These are phyloP conservation scores for Aristolochia contorta DNA, from an alignment of 164 flowering plant genomes.

Conservation along the genomic window DNA sequence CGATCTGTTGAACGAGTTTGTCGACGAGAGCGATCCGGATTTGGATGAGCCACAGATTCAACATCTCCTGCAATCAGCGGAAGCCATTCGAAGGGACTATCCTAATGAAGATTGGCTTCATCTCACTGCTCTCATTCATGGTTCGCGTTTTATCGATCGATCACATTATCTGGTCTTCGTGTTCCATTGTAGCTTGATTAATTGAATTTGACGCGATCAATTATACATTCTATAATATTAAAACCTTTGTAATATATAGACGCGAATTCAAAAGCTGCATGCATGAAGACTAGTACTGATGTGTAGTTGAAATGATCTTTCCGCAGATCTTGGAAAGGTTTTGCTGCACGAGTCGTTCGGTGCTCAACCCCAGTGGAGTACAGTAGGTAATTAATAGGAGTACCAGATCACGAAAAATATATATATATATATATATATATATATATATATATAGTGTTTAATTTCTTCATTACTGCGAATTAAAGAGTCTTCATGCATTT, in stretches of 20 bases:
- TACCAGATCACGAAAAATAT: no score
- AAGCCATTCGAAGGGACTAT: conserved; percentile 35
- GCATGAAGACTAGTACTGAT: background rate
- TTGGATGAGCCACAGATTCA: conserved; percentile 40
- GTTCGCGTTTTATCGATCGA: conserved; percentile 8
- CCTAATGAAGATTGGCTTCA: conserved; percentile 40
- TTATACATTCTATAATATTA: no score
- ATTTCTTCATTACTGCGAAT: no score
- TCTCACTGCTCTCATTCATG: conserved; percentile 39
- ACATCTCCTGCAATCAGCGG: conserved; percentile 32
- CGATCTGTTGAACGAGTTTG: conserved; percentile 30
- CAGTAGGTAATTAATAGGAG: conserved; percentile 22
- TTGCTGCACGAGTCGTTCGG: conserved; percentile 28
- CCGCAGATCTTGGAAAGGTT: conserved; percentile 33
- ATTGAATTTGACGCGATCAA: no score
- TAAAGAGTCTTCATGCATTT: background rate
- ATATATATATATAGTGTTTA: no score
- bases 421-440: no score
- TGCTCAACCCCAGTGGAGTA: conserved; percentile 30
- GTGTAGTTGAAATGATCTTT: background rate
- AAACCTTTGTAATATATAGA: no score
- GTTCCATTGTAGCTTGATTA: no score
- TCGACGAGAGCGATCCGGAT: conserved; percentile 39
- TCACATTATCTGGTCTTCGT: no score
- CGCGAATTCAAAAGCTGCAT: background rate